phyloP scores from a whole-genome alignment of 1,284 basidiomycete genomes.

The Apiotrichum veenhuisii region DNA sequence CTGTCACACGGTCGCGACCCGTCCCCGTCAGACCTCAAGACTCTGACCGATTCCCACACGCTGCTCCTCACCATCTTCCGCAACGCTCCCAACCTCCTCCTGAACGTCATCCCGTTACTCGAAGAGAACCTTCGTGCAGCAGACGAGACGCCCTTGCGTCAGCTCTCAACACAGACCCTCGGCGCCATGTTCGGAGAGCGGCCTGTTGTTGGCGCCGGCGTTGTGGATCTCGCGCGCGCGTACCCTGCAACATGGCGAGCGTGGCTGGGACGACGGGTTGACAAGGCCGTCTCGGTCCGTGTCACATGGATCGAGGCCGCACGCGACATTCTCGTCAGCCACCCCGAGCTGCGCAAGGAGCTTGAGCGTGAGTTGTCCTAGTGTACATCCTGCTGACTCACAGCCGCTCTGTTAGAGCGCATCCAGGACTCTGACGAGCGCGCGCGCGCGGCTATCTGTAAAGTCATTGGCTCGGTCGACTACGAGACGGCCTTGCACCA shows the following conservation, averaged over 20 bases:
- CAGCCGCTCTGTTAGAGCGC: conserved; percentile 65
- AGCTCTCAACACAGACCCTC: conserved; percentile 75
- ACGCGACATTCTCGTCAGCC: conserved; percentile 60
- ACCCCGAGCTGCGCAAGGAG: conserved; percentile 64
- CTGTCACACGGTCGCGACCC: conserved; percentile 54
- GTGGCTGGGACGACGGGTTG: conserved; percentile 77
- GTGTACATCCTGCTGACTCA: conserved; percentile 16
- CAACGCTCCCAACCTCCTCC: conserved; percentile 73
- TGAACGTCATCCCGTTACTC: conserved; percentile 87
- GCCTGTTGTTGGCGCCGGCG: conserved; percentile 54
- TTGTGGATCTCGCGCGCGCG: conserved; percentile 64
- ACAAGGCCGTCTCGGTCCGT: conserved; percentile 69
- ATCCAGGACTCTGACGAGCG: conserved; percentile 86
- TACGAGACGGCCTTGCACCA: conserved; percentile 87
- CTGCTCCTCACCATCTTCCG: conserved; percentile 81
- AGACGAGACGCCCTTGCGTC: conserved; percentile 63
- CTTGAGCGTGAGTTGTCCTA: conserved; percentile 62
- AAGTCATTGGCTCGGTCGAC: conserved; percentile 75
- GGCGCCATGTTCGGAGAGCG: conserved; percentile 84
- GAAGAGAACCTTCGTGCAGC: conserved; percentile 85
- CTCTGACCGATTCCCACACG: conserved; percentile 61
- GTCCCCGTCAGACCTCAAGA: conserved; percentile 56
- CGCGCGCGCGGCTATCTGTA: conserved; percentile 79
- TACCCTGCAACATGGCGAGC: conserved; percentile 80
- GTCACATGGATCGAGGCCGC: conserved; percentile 73